These are phyloP conservation scores for Boletellus sp. DNA, from an alignment of 768 basidiomycete species.

Conservation along the genomic window DNA sequence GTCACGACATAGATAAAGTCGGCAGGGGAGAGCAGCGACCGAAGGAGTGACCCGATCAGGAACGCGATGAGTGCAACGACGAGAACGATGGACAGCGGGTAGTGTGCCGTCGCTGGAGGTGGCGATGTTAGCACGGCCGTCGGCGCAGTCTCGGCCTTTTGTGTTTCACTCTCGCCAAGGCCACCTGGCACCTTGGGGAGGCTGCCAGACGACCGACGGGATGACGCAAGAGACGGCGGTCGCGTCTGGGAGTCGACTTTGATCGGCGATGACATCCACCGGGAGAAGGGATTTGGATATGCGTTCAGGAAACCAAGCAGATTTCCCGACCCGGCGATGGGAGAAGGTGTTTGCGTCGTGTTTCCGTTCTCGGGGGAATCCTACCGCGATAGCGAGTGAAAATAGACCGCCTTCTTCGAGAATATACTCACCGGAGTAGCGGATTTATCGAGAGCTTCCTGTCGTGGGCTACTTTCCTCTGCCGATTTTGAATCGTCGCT, in stretches of 20 bases:
- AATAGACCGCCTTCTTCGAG: not conserved
- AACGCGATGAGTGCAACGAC: constrained; percentile 84
- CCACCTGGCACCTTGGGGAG: constrained; percentile 37
- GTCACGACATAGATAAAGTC: constrained; percentile 84
- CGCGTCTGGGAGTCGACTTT: constrained; percentile 20
- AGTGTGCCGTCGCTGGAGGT: constrained; percentile 18
- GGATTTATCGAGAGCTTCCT: constrained; percentile 20
- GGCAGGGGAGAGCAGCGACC: constrained; percentile 83
- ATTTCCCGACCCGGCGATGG: constrained; percentile 34
- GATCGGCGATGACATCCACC: constrained; percentile 39
- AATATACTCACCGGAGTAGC: constrained; percentile 19
- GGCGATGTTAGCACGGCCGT: constrained; percentile 3
- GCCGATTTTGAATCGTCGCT: constrained; percentile 13
- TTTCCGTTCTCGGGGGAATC: constrained; percentile 26
- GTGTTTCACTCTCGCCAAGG: constrained; percentile 20
- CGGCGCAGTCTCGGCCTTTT: not conserved
- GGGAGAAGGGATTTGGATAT: constrained; percentile 55
- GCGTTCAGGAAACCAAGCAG: constrained; percentile 59
- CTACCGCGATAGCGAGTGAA: constrained; percentile 8
- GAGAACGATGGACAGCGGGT: constrained; percentile 55
- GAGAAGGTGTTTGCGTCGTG: constrained; percentile 14
- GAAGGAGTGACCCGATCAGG: constrained; percentile 84
- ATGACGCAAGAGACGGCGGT: constrained; percentile 19
- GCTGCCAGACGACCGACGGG: constrained; percentile 22
- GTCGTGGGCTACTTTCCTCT: constrained; percentile 18